Conservation (phyloP, 2,329 filamentous ascomycete genomes). For the Diaporthe citri region DNA sequence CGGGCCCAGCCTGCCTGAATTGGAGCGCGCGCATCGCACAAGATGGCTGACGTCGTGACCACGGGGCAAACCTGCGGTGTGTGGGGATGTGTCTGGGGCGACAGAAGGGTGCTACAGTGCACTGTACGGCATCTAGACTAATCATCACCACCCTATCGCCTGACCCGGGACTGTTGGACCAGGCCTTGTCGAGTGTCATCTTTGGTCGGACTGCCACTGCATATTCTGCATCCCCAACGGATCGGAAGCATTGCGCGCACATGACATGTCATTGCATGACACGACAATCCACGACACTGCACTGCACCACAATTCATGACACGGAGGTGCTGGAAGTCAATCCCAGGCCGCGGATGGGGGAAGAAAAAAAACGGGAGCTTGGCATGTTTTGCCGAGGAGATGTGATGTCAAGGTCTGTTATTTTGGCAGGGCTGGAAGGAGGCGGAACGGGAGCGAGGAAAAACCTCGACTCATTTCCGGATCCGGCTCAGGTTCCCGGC, state of each 20-base stretch:
- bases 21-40: background rate
- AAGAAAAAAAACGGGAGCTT: background rate
- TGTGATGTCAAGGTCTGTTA: slow-evolving; percentile 21
- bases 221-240: background rate
- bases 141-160: background rate
- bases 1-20: slow-evolving; percentile 14
- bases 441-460: background rate
- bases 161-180: slow-evolving; percentile 2
- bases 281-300: slow-evolving; percentile 17
- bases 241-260: background rate
- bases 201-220: background rate
- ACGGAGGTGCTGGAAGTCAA: slow-evolving; percentile 26
- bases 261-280: slow-evolving; percentile 12
- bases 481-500: background rate
- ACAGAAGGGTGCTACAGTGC: slow-evolving; percentile 1
- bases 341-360: background rate
- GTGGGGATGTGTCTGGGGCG: background rate
- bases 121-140: background rate
- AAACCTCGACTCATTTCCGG: slow-evolving; percentile 6
- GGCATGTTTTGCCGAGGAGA: slow-evolving; percentile 20
- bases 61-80: slow-evolving; percentile 14
- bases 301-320: background rate
- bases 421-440: background rate
- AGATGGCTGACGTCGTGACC: slow-evolving; percentile 23
- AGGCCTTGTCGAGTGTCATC: background rate